Percentiles rank a stretch among this genome's conserved stretches.
Evolutionary conservation across 2,329 filamentous ascomycete species (phyloP).

Genomic region (Colletotrichum musae): DNA sequence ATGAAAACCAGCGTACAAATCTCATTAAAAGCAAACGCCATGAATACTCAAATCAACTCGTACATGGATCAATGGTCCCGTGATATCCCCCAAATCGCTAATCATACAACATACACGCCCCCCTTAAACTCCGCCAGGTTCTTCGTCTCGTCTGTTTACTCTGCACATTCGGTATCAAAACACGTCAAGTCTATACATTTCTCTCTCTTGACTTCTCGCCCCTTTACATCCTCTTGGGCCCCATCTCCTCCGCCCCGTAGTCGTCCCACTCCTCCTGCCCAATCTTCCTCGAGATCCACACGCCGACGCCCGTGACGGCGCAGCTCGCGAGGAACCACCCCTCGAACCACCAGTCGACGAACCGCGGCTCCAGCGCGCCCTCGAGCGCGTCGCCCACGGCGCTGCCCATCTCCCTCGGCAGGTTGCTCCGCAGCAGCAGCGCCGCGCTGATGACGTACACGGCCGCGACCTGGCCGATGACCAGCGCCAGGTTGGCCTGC

Average conservation of each 20-base stretch:
- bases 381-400: conserved; percentile 84
- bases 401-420: conserved; percentile 82
- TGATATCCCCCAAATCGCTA: conserved; percentile 10
- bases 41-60: background rate
- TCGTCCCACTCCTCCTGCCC: conserved; percentile 72
- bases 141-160: background rate
- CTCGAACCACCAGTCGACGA: conserved; percentile 89
- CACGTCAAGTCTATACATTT: no score
- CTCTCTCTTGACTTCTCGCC: background rate
- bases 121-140: conserved; percentile 1
- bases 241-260: conserved; percentile 76
- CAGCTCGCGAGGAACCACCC: conserved; percentile 85
- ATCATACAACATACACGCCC: conserved; percentile 13
- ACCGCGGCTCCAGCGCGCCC: conserved; percentile 79
- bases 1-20: background rate
- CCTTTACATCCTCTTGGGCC: conserved; percentile 35
- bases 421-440: conserved; percentile 81
- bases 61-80: conserved; percentile 6
- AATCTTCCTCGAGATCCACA: conserved; percentile 79
- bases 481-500: conserved; percentile 83
- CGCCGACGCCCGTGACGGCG: conserved; percentile 75
- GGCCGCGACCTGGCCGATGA: conserved; percentile 85
- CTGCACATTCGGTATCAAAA: conserved; percentile 11
- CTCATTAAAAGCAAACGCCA: no score
- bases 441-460: conserved; percentile 89